Base-by-base conservation (phyloP, 495 filamentous ascomycete species). In the Xanthoparmelia taractica region DNA sequence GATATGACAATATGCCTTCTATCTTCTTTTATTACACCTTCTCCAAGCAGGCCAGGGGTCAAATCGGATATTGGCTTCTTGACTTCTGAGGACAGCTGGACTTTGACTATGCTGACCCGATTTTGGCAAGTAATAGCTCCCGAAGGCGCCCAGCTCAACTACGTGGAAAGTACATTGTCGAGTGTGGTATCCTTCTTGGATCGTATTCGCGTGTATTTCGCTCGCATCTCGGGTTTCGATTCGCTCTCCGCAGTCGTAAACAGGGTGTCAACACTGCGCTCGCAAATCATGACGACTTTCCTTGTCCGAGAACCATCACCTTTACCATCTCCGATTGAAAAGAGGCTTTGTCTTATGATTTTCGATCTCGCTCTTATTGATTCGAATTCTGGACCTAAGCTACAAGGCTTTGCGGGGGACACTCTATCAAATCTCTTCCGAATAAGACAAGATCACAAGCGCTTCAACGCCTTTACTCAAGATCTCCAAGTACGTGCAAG, bases 401-500 rank as follows among this genome's bases (percentile, higher is more conserved):
- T 10, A 8, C 41, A 13, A 27, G 38, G 23, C 25, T 34, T 58
- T 41, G 34, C 55, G 8, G 55, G 43, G 29, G 18, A 58, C 29
- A 23, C 57, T 40, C 15, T 58, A 52, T 63, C 68, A 33, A 38
- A 45, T 4, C 43, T 73, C 33, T 40, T 47, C 37, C 34, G 47
- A n/a, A 47, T 58, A 27, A 61, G 66, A 31, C 41, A 56, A 12
- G 41, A 63, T 41, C 67, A 59, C 13, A 59, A 20, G 36, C 57
- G 23, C 29, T 58, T 55, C 38, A 27, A 23, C 23, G 58, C 20
- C 12, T 57, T 69, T 20, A 62, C 63, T 25, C 57, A 65, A 37
- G 70, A 72, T 47, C 67, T 71, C 31, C 43, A 71, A 65, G 72
- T 72, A 63, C 23, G 60, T 48, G 38, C 31, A 50, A 37, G 23